Conservation (phyloP, 495 filamentous ascomycete genomes). For the Penicillium subrubescens region DNA sequence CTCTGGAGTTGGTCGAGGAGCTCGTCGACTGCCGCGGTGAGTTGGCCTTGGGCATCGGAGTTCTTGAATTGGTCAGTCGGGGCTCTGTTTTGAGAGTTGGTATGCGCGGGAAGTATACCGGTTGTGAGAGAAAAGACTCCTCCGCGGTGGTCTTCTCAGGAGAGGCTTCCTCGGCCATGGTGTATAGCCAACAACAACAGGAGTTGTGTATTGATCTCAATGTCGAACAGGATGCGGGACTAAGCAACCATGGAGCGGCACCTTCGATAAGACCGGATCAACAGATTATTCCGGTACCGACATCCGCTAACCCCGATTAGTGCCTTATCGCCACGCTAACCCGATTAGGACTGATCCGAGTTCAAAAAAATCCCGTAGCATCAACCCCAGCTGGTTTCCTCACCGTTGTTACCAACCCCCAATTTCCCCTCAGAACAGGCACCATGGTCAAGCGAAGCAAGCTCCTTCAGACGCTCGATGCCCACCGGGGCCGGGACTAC, state of each 20-base stretch:
- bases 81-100: not conserved
- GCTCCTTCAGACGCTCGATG: conserved; percentile 64
- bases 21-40: conserved; percentile 79
- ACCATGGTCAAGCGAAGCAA: conserved; percentile 67
- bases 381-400: conserved; percentile 21
- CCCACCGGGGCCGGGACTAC: conserved; percentile 68
- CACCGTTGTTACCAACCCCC: conserved; percentile 19
- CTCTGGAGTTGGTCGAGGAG: conserved; percentile 78
- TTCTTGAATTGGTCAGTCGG: conserved; percentile 26
- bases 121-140: conserved; percentile 29
- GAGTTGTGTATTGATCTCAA: conserved; percentile 2
- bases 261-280: conserved; percentile 35
- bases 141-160: conserved; percentile 21
- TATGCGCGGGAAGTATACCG: conserved; percentile 12
- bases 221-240: not conserved
- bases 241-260: not conserved
- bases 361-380: conserved; percentile 49
- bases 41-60: conserved; percentile 56
- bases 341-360: conserved; percentile 26
- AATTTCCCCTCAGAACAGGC: conserved; percentile 18
- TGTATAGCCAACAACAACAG: not conserved
- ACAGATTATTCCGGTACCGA: conserved; percentile 18
- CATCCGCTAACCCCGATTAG: conserved; percentile 16
- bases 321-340: conserved; percentile 35
- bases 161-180: conserved; percentile 27